These are phyloP conservation scores for Osmozyma mogii DNA, from an alignment of 805 yeast genomes.

Conservation along the genomic window DNA sequence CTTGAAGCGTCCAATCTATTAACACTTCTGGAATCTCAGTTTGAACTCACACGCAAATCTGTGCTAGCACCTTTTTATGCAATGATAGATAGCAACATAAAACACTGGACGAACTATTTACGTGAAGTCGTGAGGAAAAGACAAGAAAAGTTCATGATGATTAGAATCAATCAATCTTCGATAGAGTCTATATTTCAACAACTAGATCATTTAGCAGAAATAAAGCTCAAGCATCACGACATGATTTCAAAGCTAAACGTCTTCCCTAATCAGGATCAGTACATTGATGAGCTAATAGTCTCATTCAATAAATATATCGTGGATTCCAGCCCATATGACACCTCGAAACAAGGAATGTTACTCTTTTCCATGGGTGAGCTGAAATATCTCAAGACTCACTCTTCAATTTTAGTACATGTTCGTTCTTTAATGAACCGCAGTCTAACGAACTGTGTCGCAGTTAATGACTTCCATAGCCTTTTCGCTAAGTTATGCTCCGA, in stretches of 20 bases:
- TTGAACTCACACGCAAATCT: not conserved
- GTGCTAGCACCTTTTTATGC: conserved; percentile 26
- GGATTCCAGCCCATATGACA: conserved; percentile 23
- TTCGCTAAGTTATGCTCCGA: conserved; percentile 20
- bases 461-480: conserved; percentile 21
- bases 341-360: conserved; percentile 22
- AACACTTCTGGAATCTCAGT: not conserved
- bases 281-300: conserved; percentile 14
- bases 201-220: conserved; percentile 31
- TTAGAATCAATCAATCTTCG: conserved; percentile 45
- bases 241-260: conserved; percentile 28
- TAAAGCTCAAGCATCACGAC: conserved; percentile 49
- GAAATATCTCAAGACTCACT: conserved; percentile 15
- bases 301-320: conserved; percentile 24
- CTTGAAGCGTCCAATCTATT: not conserved
- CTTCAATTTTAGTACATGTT: conserved; percentile 16
- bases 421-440: conserved; percentile 17
- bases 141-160: conserved; percentile 59
- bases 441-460: conserved; percentile 17
- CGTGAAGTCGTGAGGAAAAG: conserved; percentile 72
- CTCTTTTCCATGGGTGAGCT: conserved; percentile 24
- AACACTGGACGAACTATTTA: conserved; percentile 56
- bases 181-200: conserved; percentile 31
- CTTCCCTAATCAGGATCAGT: conserved; percentile 9
- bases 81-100: conserved; percentile 52